Evolutionary conservation across 1,284 basidiomycete species (phyloP).

Genomic region (Coniferiporia sulphurascens): DNA sequence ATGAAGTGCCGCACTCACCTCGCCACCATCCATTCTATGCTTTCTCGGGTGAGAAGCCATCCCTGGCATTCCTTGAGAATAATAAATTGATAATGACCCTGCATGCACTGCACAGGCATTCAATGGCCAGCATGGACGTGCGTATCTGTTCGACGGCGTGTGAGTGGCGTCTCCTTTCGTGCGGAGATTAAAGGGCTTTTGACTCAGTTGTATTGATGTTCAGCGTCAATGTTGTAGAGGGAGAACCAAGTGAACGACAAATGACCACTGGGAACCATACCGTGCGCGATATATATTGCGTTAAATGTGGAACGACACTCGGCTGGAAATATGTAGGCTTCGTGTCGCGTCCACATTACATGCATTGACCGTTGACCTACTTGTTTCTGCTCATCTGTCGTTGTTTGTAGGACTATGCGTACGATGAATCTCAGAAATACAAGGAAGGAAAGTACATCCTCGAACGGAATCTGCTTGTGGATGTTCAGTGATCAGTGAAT

Average conservation of each 20-base stretch:
- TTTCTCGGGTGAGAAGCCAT: constrained; percentile 73
- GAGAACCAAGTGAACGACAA: constrained; percentile 83
- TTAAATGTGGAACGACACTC: constrained; percentile 79
- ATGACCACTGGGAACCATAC: constrained; percentile 98
- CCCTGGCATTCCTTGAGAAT: constrained; percentile 2
- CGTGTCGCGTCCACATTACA: background rate
- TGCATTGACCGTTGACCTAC: background rate
- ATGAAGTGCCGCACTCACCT: constrained; percentile 90
- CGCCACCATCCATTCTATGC: constrained; percentile 87
- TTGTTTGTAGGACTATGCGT: constrained; percentile 76
- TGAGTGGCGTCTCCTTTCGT: constrained; percentile 39
- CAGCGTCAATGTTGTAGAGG: constrained; percentile 87
- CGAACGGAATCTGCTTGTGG: constrained; percentile 83
- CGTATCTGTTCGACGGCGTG: constrained; percentile 92
- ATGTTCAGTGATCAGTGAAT: constrained; percentile 57
- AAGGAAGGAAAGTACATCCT: constrained; percentile 99
- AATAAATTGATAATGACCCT: background rate
- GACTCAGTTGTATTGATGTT: constrained; percentile 10
- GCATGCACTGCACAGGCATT: constrained; percentile 57
- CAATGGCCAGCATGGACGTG: constrained; percentile 92
- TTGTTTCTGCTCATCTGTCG: constrained; percentile 15
- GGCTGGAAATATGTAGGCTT: constrained; percentile 96
- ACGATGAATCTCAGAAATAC: constrained; percentile 88
- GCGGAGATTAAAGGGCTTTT: constrained; percentile 8
- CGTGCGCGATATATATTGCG: constrained; percentile 91